Conservation (phyloP, 2,329 filamentous ascomycete species). For the Fusarium compactum region DNA sequence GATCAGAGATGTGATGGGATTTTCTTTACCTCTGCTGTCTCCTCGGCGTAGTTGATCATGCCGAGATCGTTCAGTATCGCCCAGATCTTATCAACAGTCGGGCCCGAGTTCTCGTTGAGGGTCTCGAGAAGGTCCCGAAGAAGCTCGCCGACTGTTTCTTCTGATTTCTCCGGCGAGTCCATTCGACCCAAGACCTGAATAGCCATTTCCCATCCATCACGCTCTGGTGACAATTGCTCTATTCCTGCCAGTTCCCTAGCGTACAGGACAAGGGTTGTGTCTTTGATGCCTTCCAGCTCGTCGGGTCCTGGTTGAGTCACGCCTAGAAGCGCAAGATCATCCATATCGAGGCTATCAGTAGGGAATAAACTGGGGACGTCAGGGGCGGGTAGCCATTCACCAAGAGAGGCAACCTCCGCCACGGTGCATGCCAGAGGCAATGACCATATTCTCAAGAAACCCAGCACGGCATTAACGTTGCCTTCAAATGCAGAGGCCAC, state of each 20-base stretch:
- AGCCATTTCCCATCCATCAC: constrained; percentile 90
- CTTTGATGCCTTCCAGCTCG: constrained; percentile 76
- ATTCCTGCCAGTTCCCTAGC: constrained; percentile 74
- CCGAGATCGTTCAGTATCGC: constrained; percentile 81
- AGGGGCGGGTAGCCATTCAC: constrained; percentile 78
- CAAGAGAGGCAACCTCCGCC: constrained; percentile 85
- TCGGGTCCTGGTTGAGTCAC: constrained; percentile 70
- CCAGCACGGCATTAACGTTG: constrained; percentile 80
- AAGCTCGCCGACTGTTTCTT: constrained; percentile 79
- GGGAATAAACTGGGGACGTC: constrained; percentile 59
- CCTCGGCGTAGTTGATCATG: constrained; percentile 81
- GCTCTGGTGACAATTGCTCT: constrained; percentile 60
- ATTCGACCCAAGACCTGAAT: constrained; percentile 85
- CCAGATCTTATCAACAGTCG: constrained; percentile 85
- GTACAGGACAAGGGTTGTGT: constrained; percentile 82
- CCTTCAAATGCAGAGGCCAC: constrained; percentile 86
- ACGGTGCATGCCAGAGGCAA: constrained; percentile 81
- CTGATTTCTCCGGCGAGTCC: constrained; percentile 77
- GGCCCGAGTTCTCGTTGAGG: constrained; percentile 73
- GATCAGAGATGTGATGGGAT: not conserved
- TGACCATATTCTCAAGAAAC: constrained; percentile 83
- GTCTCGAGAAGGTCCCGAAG: constrained; percentile 73
- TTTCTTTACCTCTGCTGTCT: constrained; percentile 79
- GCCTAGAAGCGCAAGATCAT: constrained; percentile 86
- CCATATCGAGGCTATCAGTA: constrained; percentile 79